Base-by-base conservation (phyloP, 2,329 filamentous ascomycete species). In the Verticillium nonalfalfae region DNA sequence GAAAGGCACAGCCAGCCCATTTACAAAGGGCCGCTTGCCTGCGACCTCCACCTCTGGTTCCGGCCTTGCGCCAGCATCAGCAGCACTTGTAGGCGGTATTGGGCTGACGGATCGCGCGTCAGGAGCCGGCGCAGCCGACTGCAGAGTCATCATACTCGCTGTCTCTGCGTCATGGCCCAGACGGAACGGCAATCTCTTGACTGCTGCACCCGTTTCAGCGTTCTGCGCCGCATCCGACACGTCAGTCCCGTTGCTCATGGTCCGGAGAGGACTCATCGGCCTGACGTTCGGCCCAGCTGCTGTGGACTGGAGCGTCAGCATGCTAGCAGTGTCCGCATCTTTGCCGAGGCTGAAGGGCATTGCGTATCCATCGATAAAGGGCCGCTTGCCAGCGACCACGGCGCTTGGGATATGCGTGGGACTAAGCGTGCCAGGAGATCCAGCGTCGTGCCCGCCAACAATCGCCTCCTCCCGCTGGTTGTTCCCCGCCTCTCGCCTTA, bases 1-100 rank as follows among this genome's bases (percentile, higher is more conserved):
- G 69, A 93, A 93, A 0, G 90, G 90, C 66, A 91, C 82, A 0
- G 90, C 89, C 33, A 92, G 84, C 0, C 89, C 87, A 21, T 85
- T 85, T 5, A 90, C 79, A 56, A 86, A 86, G 0, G 89, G 87
- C 2, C 90, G 78, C 68, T 88, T 89, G 5, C 84, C 84, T 0
- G 81, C 79, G 3, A 81, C 78, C 0, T 82, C 83, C 0, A 84
- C 77, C 64, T 80, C 74, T 54, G 81, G n/a, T 9, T 50, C 45
- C 18, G n/a, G 45, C 45, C 21, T 50, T 18, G 45, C 2, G n/a
- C n/a, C n/a, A 26, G n/a, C 18, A 26, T 21, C 7, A 11, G 15
- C n/a, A 21, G n/a, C 45, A n/a, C 45, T 50, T 11, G 45, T 50
- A 13, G 45, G 45, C 18, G 45, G 45, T 18, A 50, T 50, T 7